Evolutionary conservation across 1,139 yeast species (phyloP), one percentile per base, ranked within the genome.

Genomic region (Geotrichum carabidarum): DNA sequence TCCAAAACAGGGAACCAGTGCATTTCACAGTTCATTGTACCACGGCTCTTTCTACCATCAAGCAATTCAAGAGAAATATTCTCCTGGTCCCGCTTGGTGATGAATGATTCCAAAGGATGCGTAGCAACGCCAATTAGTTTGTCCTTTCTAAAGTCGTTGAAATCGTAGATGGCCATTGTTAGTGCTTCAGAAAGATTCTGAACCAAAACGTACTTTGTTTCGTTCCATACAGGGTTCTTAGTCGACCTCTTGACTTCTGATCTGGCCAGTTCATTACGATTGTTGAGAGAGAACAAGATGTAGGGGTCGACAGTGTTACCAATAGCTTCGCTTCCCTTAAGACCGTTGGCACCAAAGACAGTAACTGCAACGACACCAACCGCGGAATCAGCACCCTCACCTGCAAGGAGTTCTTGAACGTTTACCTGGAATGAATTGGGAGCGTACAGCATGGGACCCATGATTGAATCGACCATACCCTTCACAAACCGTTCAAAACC

Each of bases 371-470:
- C 73, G 31, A 93, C 88, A 72, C 99, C 99, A 63, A 89, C 78
- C 9, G 98, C 86, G 27, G 94, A 82, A 64, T 84, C 85, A 56
- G 82, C 73, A 44, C 87, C 84, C 56, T 88, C 81, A 65, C 97
- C 96, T 30, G 95, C 86, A 64, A 93, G 73, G 67, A 93, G 76
- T 72, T 90, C 97, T 68, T 94, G 96, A 50, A 93, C 79, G 65
- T 93, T 93, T 67, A 93, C 75, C 73, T 93, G 96, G 76, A 89
- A 87, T 2, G 96, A 88, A 63, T 93, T 83, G 31, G 99, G 99
- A 48, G 86, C 77, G 65, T 87, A 86, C 53, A 93, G 68, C 75
- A 93, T 80, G 22, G 98, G 93, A 12, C 97, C 98, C 52, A 82
- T 83, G 69, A 86, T 90, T 65, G 89, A 86, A 65, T 80, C 82